phyloP scores from a whole-genome alignment of 169 alveolate genomes.

The Plasmodium ovale region DNA sequence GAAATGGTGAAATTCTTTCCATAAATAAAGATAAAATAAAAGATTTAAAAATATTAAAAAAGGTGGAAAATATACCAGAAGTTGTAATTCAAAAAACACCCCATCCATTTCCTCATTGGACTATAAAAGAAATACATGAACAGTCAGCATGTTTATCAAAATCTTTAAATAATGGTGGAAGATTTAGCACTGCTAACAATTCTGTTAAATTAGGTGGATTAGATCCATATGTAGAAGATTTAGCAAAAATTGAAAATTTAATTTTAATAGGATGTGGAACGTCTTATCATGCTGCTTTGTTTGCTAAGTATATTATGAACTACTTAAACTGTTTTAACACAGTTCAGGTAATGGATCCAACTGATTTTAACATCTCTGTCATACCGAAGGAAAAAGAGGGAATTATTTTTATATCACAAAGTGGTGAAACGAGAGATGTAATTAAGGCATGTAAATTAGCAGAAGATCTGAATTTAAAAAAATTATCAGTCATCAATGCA shows the following conservation, averaged over 20 bases:
- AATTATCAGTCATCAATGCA: slow-evolving; percentile 92
- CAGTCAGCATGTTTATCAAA: slow-evolving; percentile 84
- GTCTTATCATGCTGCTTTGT: slow-evolving; percentile 91
- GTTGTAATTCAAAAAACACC: slow-evolving; percentile 87
- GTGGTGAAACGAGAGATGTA: slow-evolving; percentile 98
- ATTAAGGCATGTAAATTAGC: slow-evolving; percentile 88
- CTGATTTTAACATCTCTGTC: slow-evolving; percentile 87
- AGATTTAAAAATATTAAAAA: slow-evolving; percentile 79
- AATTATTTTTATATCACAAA: slow-evolving; percentile 92
- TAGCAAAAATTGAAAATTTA: slow-evolving; percentile 85
- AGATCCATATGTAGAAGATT: slow-evolving; percentile 73
- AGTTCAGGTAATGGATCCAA: slow-evolving; percentile 92
- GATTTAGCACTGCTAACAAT: slow-evolving; percentile 43
- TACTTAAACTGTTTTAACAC: slow-evolving; percentile 87
- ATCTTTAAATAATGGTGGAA: slow-evolving; percentile 64
- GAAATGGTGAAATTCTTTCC: slow-evolving; percentile 92
- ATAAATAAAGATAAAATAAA: slow-evolving; percentile 86
- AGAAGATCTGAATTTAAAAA: slow-evolving; percentile 84
- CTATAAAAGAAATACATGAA: slow-evolving; percentile 92
- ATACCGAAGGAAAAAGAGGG: slow-evolving; percentile 88
- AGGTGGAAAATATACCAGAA: slow-evolving; percentile 51
- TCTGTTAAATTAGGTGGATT: slow-evolving; percentile 76
- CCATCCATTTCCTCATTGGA: slow-evolving; percentile 93
- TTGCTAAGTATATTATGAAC: slow-evolving; percentile 92
- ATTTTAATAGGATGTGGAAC: slow-evolving; percentile 96